Percentiles rank a stretch among this genome's conserved stretches.
phyloP scores from a whole-genome alignment of 768 basidiomycete genomes.

The Thelephora aurantiotincta region DNA sequence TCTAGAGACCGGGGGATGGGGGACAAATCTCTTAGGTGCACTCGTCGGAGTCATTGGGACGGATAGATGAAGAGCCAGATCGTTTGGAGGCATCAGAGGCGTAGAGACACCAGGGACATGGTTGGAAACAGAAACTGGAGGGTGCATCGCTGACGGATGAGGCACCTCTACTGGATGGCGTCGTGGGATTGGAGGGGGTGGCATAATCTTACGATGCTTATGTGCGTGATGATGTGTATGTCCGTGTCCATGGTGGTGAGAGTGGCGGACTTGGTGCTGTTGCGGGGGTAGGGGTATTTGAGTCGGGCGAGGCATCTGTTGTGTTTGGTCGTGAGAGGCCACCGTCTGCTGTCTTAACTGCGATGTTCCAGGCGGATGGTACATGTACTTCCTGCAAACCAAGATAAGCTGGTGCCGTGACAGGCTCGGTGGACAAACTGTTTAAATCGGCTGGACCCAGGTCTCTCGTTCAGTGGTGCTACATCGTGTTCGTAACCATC shows the following conservation, averaged over 20 bases:
- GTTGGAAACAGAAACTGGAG: conserved; percentile 5
- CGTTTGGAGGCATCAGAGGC: neutral
- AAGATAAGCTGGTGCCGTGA: neutral
- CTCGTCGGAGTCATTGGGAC: neutral
- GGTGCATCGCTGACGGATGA: conserved; percentile 17
- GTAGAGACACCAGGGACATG: conserved; percentile 10
- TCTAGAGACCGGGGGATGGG: neutral
- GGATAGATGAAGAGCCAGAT: neutral
- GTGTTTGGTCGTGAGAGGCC: conserved; percentile 28
- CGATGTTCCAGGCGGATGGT: conserved; percentile 31
- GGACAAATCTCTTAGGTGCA: neutral
- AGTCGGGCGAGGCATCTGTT: conserved; percentile 21
- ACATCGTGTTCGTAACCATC: conserved; percentile 5
- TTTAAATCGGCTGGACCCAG: conserved; percentile 34
- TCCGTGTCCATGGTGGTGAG: neutral
- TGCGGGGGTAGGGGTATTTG: conserved; percentile 1
- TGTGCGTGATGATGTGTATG: conserved; percentile 1
- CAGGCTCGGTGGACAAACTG: conserved; percentile 21
- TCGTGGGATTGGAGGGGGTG: conserved; percentile 35
- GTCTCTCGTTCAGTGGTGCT: conserved; percentile 19
- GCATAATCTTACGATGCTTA: conserved; percentile 25
- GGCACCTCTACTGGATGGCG: conserved; percentile 7
- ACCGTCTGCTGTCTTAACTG: conserved; percentile 20
- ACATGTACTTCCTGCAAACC: conserved; percentile 48
- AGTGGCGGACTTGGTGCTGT: conserved; percentile 2